phyloP scores from a whole-genome alignment of 768 basidiomycete genomes.

The Russula foetens region DNA sequence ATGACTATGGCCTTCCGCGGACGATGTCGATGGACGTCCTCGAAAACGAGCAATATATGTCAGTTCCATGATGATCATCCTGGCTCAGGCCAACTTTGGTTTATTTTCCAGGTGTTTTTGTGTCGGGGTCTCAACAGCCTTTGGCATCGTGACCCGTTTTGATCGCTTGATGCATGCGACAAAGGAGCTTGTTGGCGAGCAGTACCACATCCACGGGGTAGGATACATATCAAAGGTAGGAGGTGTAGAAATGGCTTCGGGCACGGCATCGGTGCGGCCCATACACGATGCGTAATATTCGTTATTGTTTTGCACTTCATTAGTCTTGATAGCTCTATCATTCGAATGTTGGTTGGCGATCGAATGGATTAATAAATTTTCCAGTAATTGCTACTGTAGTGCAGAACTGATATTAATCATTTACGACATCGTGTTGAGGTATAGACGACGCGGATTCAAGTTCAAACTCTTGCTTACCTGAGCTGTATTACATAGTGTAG shows the following conservation, averaged over 20 bases:
- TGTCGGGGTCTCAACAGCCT: slow-evolving; percentile 65
- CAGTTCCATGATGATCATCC: slow-evolving; percentile 25
- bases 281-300: slow-evolving; percentile 4
- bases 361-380: too few relatives aligned
- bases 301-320: not conserved
- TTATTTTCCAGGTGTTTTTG: slow-evolving; percentile 46
- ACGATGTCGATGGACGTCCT: slow-evolving; percentile 65
- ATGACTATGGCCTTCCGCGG: slow-evolving; percentile 66
- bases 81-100: not conserved
- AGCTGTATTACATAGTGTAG: too few relatives aligned
- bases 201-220: slow-evolving; percentile 75
- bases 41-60: slow-evolving; percentile 74
- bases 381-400: not conserved
- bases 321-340: too few relatives aligned
- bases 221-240: slow-evolving; percentile 27
- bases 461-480: too few relatives aligned
- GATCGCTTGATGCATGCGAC: slow-evolving; percentile 74
- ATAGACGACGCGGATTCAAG: too few relatives aligned
- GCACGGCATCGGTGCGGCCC: slow-evolving; percentile 24
- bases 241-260: slow-evolving; percentile 28
- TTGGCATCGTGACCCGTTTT: slow-evolving; percentile 59
- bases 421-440: not conserved
- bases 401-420: not conserved
- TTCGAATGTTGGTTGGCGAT: too few relatives aligned
- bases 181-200: slow-evolving; percentile 83